Evolutionary conservation across 257 asterid genomes (phyloP).

Genomic region (Nicotiana benthamiana): DNA sequence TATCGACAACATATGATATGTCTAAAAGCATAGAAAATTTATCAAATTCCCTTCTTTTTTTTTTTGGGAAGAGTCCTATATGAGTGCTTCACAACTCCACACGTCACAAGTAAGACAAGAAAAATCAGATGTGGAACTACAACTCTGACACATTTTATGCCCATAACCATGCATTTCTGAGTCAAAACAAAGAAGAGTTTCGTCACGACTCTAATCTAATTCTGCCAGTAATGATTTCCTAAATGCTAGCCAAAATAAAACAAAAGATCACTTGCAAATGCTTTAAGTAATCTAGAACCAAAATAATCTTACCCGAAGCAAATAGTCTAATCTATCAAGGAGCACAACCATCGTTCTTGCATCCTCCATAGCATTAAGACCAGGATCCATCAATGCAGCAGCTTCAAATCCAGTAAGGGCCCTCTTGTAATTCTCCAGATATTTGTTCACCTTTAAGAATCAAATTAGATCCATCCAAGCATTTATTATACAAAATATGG

Average conservation of each 20-base stretch:
- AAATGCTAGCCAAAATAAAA: background rate
- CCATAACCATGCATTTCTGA: too few species aligned
- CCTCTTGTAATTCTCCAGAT: slow-evolving; percentile 89
- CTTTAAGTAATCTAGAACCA: background rate
- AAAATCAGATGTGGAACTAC: background rate
- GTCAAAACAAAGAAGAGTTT: too few species aligned
- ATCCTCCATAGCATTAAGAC: slow-evolving; percentile 69
- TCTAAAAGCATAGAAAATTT: background rate
- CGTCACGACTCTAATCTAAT: background rate
- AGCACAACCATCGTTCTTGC: slow-evolving; percentile 55
- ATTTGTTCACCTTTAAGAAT: slow-evolving; percentile 62
- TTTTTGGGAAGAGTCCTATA: background rate
- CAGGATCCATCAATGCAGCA: slow-evolving; percentile 89
- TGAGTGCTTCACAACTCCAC: background rate
- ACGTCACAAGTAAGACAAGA: background rate
- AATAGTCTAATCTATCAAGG: slow-evolving; percentile 63
- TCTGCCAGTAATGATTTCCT: background rate
- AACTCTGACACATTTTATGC: too few species aligned
- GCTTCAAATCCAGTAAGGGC: slow-evolving; percentile 98
- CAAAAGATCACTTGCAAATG: background rate
- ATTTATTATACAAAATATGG: background rate
- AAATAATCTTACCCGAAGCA: slow-evolving; percentile 49
- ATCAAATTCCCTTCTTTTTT: slow-evolving; percentile 1
- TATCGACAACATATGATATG: background rate
- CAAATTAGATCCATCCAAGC: background rate